Percentiles rank a stretch among this genome's conserved stretches.
phyloP scores from a whole-genome alignment of 495 filamentous ascomycete genomes.

The Lepraria neglecta region DNA sequence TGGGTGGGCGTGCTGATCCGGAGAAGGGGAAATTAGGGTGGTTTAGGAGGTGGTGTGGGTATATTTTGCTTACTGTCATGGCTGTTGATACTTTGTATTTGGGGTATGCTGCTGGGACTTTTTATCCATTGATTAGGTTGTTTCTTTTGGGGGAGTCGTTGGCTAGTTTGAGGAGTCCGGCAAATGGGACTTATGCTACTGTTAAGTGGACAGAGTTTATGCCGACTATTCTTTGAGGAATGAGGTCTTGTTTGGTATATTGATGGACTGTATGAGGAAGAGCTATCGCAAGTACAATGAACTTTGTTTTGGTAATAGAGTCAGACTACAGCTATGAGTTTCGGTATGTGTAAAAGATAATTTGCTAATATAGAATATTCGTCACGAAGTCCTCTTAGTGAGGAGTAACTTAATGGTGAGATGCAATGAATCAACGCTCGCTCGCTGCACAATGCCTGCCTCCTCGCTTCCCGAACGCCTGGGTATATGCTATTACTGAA shows the following conservation, averaged over 20 bases:
- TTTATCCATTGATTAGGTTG: background rate
- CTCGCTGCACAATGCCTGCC: background rate
- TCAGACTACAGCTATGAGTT: background rate
- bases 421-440: background rate
- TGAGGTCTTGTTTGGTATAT: background rate
- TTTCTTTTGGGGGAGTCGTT: background rate
- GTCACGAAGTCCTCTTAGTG: background rate
- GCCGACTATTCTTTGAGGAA: background rate
- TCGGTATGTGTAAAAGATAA: background rate
- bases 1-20: background rate
- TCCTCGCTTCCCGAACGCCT: background rate
- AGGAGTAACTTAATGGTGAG: too few relatives aligned
- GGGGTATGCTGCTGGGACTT: background rate
- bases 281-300: too few relatives aligned
- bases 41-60: background rate
- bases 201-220: slow-evolving; percentile 2
- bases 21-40: background rate
- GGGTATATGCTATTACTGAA: background rate
- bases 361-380: background rate
- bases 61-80: background rate
- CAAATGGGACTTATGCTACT: slow-evolving; percentile 3
- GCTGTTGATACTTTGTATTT: background rate
- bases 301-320: background rate
- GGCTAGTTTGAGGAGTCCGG: slow-evolving; percentile 6
- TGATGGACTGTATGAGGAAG: background rate